A percentile compares a stretch with the other conserved stretches of the same genome.
Evolutionary conservation across 371 early-diverging fungal genomes (phyloP).

Genomic region (Mucor piriformis): DNA sequence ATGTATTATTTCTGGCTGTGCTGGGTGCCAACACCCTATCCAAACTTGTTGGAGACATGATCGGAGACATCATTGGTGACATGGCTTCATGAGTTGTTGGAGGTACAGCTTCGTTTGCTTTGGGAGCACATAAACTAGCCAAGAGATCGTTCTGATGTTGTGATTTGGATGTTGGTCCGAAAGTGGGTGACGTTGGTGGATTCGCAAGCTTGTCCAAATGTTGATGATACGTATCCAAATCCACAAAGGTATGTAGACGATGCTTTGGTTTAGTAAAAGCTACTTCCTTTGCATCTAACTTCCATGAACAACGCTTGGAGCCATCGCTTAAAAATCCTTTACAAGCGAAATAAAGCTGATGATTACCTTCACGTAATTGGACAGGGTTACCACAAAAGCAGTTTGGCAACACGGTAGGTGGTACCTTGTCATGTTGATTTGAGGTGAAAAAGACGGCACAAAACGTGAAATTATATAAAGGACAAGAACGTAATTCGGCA

Average conservation of each 20-base stretch:
- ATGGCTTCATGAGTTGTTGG: no score
- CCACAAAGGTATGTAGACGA: conserved; percentile 8
- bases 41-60: no score
- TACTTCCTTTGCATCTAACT: conserved; percentile 29
- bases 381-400: conserved; percentile 38
- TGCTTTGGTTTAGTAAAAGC: conserved; percentile 25
- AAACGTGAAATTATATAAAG: conserved; percentile 50
- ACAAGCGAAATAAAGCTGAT: conserved; percentile 32
- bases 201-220: no score
- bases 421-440: conserved; percentile 19
- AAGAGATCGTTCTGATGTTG: no score
- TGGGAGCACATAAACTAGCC: background rate
- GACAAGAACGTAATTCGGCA: conserved; percentile 41
- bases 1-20: background rate
- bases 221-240: no score
- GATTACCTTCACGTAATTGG: background rate
- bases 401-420: conserved; percentile 19
- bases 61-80: no score
- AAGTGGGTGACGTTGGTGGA: background rate
- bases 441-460: conserved; percentile 38
- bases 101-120: no score
- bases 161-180: background rate
- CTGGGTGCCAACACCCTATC: background rate
- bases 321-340: conserved; percentile 30
- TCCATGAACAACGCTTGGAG: conserved; percentile 37